phyloP scores from a whole-genome alignment of 2,329 filamentous ascomycete genomes.

The Pseudocercospora macadamiae region DNA sequence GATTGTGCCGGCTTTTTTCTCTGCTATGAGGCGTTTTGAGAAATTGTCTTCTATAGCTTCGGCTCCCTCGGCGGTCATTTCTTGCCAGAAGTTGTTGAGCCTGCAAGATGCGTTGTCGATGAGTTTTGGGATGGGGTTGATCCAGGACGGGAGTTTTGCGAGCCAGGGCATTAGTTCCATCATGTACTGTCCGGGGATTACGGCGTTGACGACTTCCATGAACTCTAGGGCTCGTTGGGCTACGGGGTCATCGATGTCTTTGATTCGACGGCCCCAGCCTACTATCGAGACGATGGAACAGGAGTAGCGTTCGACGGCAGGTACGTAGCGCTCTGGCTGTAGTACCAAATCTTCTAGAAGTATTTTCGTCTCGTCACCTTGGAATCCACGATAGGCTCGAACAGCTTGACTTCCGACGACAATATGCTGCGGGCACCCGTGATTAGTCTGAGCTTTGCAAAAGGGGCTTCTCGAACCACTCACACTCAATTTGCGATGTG shows the following conservation, averaged over 20 bases:
- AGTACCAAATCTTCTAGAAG: constrained; percentile 22
- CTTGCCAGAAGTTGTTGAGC: not conserved
- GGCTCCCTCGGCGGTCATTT: not conserved
- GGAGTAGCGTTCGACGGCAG: constrained; percentile 28
- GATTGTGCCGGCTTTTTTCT: not conserved
- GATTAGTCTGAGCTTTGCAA: not conserved
- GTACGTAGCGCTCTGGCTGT: constrained; percentile 15
- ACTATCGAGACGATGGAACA: constrained; percentile 21
- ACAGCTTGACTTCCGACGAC: constrained; percentile 27
- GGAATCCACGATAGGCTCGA: constrained; percentile 21
- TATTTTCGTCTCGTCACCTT: constrained; percentile 25
- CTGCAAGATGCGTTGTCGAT: not conserved
- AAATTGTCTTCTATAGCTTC: not conserved
- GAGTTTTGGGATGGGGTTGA: constrained; percentile 2
- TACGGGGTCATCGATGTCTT: constrained; percentile 21
- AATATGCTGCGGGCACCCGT: constrained; percentile 19
- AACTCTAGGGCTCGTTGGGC: constrained; percentile 22
- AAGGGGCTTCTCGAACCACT: not conserved
- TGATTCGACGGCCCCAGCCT: constrained; percentile 27
- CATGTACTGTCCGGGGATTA: constrained; percentile 23
- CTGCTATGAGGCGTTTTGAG: not conserved
- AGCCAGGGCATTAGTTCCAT: constrained; percentile 19
- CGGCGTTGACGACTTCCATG: constrained; percentile 24
- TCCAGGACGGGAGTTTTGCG: not conserved
- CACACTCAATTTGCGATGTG: constrained; percentile 23